phyloP scores from a whole-genome alignment of 164 flowering plant genomes.

The Euptelea pleiosperma region DNA sequence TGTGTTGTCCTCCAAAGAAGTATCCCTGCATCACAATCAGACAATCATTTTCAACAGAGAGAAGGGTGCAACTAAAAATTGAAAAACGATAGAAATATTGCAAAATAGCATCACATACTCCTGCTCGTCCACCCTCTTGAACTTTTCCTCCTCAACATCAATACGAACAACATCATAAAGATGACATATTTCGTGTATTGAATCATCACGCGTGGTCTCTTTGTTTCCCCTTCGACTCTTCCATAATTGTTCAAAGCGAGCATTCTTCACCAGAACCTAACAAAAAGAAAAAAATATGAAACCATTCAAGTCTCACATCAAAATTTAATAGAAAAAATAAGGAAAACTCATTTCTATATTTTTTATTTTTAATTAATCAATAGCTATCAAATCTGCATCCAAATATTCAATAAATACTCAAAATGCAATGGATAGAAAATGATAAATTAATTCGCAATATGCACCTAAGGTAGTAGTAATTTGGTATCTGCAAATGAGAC shows the following conservation, averaged over 20 bases:
- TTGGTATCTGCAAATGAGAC: too few species aligned
- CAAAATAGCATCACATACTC: conserved; percentile 36
- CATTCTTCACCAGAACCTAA: conserved; percentile 58
- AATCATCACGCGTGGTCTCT: conserved; percentile 37
- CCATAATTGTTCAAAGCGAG: conserved; percentile 96
- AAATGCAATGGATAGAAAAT: too few species aligned
- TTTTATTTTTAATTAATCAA: too few species aligned
- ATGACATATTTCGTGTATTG: conserved; percentile 51
- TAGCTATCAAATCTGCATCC: too few species aligned
- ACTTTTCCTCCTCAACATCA: conserved; percentile 46
- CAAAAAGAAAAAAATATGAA: background rate
- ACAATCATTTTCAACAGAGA: background rate
- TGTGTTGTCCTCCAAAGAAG: conserved; percentile 51
- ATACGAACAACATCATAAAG: conserved; percentile 86
- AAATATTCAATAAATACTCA: too few species aligned
- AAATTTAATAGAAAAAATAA: too few species aligned
- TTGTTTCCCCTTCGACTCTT: conserved; percentile 56
- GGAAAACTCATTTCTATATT: too few species aligned
- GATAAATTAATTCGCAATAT: too few species aligned
- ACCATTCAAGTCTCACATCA: background rate
- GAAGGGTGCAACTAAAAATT: background rate
- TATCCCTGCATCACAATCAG: conserved; percentile 38
- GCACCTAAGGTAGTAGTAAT: too few species aligned
- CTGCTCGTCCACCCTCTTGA: conserved; percentile 24
- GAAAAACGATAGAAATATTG: background rate